These are phyloP conservation scores for Calonectria pauciramosa DNA, from an alignment of 2,329 filamentous ascomycete genomes.

Conservation along the genomic window DNA sequence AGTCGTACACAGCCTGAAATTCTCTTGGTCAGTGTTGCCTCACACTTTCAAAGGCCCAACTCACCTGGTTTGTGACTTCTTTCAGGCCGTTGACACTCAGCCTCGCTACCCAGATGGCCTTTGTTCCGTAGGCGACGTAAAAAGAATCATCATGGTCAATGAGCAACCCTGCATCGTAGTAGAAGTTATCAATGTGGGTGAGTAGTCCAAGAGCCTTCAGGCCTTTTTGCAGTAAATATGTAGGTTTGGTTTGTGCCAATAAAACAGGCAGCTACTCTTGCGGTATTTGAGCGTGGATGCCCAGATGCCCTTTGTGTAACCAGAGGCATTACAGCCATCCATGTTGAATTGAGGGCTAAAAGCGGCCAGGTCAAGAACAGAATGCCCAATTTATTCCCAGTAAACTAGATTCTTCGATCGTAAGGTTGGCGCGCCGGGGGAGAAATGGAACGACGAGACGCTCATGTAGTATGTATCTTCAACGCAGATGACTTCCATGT, in stretches of 20 bases:
- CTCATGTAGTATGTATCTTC: conserved; percentile 67
- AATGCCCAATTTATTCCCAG: conserved; percentile 62
- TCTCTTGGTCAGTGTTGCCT: too few species aligned
- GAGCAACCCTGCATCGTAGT: conserved; percentile 69
- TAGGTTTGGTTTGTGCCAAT: conserved; percentile 59
- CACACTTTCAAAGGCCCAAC: too few species aligned
- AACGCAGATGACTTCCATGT: conserved; percentile 66
- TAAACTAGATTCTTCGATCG: conserved; percentile 68
- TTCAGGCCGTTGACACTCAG: conserved; percentile 61
- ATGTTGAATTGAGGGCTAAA: conserved; percentile 46
- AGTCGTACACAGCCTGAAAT: too few species aligned
- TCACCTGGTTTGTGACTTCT: neutral
- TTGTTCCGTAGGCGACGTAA: conserved; percentile 69
- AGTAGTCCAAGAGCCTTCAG: conserved; percentile 58
- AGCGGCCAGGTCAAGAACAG: conserved; percentile 45
- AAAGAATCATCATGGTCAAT: conserved; percentile 69
- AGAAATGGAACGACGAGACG: conserved; percentile 69
- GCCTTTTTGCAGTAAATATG: conserved; percentile 62
- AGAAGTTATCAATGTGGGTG: conserved; percentile 63
- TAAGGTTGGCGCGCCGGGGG: conserved; percentile 68
- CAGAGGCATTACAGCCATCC: conserved; percentile 50
- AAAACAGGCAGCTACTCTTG: conserved; percentile 30
- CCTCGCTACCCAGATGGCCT: conserved; percentile 63
- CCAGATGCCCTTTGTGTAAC: conserved; percentile 69
- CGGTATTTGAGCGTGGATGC: conserved; percentile 54